Base-by-base conservation (phyloP, 306 rosid genomes). In the Vicia faba region DNA sequence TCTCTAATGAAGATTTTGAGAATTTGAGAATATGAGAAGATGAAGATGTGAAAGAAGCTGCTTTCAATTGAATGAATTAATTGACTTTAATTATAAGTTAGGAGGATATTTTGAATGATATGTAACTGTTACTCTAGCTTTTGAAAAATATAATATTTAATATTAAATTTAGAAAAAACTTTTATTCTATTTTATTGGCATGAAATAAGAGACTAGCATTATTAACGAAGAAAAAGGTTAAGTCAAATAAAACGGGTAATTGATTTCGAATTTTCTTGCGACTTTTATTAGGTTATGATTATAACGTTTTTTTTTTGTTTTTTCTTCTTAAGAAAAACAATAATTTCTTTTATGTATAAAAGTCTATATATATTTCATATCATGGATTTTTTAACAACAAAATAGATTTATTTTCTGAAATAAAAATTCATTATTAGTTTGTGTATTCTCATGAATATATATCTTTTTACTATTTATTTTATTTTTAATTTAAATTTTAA, bases 1-100 rank as follows among this genome's bases (percentile, higher is more conserved):
- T 19, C 25, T 36, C 29, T 11, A 12, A 51, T 19, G 43, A 53
- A 62, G 45, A 44, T 31, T 55, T 18, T 69, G 11, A 26, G 16
- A 40, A 53, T 69, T 39, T 62, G 66, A 54, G 9, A 53, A 36
- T 20, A 31, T 12, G 46, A 12, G 48, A 70, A n/a, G 38, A 11
- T 9, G 59, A 43, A 48, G 75, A 72, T 40, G 64, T 67, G 66
- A 41, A 62, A 68, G 79, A 45, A 45, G 79, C 68, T 73, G 63
- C 48, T 79, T 1, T 33, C 14, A 61, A 69, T 55, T 62, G 43
- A 62, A 59, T 67, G 50, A 54, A 61, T 73, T 68, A 53, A 79
- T 61, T 79, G 44, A 28, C 45, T 73, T 68, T 73, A 51, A 68
- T 62, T 61, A 73, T 78, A 60, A 48, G 75, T 67, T 73, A 43